Percentiles rank a stretch among this genome's conserved stretches.
Evolutionary conservation across 1,139 yeast genomes (phyloP).

Genomic region (Scheffersomyces stambukii): DNA sequence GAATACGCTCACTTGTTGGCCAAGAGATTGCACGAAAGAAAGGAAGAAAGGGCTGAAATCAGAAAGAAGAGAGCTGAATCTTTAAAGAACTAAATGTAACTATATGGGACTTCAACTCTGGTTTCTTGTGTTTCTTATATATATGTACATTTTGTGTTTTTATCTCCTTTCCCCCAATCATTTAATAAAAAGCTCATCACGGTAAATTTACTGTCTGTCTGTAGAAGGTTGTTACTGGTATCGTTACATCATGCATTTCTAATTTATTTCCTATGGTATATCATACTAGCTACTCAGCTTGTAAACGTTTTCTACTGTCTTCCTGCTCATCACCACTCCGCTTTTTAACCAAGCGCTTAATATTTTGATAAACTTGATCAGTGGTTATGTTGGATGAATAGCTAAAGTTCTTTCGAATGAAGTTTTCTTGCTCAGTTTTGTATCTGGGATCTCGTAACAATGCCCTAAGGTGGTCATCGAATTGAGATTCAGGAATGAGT

Average conservation of each 20-base stretch:
- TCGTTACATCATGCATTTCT: too few species aligned
- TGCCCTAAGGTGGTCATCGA: conserved; percentile 70
- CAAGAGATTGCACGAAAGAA: conserved; percentile 96
- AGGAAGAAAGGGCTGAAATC: conserved; percentile 97
- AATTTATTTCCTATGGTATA: too few species aligned
- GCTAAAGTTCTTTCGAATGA: conserved; percentile 57
- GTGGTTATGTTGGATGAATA: conserved; percentile 59
- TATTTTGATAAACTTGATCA: conserved; percentile 70
- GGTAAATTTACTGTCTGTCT: too few species aligned
- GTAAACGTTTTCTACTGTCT: too few species aligned
- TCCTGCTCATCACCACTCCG: conserved; percentile 9
- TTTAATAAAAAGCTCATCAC: neutral
- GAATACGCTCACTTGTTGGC: conserved; percentile 99
- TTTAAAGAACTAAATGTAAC: conserved; percentile 12
- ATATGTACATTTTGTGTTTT: too few species aligned
- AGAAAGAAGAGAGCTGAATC: conserved; percentile 99
- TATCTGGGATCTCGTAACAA: conserved; percentile 76
- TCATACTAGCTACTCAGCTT: too few species aligned
- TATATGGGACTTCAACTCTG: too few species aligned
- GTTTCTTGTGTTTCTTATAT: too few species aligned
- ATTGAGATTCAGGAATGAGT: conserved; percentile 64
- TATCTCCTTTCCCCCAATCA: too few species aligned
- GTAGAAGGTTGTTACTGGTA: too few species aligned
- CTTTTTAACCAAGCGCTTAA: conserved; percentile 55
- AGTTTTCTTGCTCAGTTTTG: conserved; percentile 63